A percentile compares a stretch with the other conserved stretches of the same genome.
phyloP scores from a whole-genome alignment of 2,329 filamentous ascomycete species.

The Fusarium sp. region DNA sequence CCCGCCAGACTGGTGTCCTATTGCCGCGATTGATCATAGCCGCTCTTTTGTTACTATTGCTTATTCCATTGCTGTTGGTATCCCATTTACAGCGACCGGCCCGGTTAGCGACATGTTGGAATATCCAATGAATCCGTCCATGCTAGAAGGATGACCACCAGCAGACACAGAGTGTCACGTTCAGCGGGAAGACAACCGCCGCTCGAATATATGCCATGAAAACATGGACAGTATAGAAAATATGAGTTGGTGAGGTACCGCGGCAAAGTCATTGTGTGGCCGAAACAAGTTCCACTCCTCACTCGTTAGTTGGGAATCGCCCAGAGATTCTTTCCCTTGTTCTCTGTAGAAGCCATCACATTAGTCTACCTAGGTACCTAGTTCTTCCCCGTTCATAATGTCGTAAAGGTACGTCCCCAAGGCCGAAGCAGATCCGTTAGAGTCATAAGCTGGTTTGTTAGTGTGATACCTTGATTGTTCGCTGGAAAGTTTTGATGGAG shows the following conservation, averaged over 20 bases:
- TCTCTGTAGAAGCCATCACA: slow-evolving; percentile 15
- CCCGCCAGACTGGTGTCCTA: slow-evolving; percentile 14
- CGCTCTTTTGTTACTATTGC: slow-evolving; percentile 20
- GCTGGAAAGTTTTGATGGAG: slow-evolving; percentile 27
- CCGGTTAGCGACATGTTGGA: slow-evolving; percentile 37
- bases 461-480: slow-evolving; percentile 23
- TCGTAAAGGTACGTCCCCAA: slow-evolving; percentile 29
- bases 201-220: slow-evolving; percentile 17
- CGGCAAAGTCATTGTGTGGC: slow-evolving; percentile 20
- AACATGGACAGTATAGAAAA: slow-evolving; percentile 8
- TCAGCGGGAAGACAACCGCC: slow-evolving; percentile 8
- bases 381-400: not conserved
- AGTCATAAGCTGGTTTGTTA: slow-evolving; percentile 34
- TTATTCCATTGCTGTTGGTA: slow-evolving; percentile 26
- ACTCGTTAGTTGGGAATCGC: slow-evolving; percentile 28
- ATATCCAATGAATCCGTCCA: slow-evolving; percentile 41
- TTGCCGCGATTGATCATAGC: slow-evolving; percentile 27
- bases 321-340: slow-evolving; percentile 13
- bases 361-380: not conserved
- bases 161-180: not conserved
- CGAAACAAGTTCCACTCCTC: slow-evolving; percentile 41
- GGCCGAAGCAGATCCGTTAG: slow-evolving; percentile 41
- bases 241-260: slow-evolving; percentile 32
- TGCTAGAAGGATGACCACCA: slow-evolving; percentile 33
- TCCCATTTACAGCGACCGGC: slow-evolving; percentile 37